Percentiles rank a stretch among this genome's conserved stretches.
Evolutionary conservation across 306 rosid genomes (phyloP).

Genomic region (barrel medic (Medicago truncatula)): DNA sequence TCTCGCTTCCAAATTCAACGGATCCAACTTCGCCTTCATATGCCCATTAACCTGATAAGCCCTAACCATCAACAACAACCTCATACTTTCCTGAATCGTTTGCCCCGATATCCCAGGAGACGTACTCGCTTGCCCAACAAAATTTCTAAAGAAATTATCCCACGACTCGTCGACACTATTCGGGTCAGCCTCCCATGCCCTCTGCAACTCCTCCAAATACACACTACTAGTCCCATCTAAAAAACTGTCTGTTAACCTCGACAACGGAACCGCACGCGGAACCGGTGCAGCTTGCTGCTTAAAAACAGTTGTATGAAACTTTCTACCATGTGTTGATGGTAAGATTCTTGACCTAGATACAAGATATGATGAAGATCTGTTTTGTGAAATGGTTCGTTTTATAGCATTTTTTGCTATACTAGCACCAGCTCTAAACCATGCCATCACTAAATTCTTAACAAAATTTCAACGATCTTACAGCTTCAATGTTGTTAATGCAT

Average conservation of each 20-base stretch:
- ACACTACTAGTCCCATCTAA: conserved; percentile 96
- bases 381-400: conserved; percentile 58
- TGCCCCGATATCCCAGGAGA: conserved; percentile 96
- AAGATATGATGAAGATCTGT: conserved; percentile 57
- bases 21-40: conserved; percentile 90
- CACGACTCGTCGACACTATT: conserved; percentile 93
- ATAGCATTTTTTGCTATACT: conserved; percentile 74
- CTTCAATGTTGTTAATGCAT: conserved; percentile 10
- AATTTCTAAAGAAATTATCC: conserved; percentile 96
- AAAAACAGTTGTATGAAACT: conserved; percentile 65
- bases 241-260: conserved; percentile 88
- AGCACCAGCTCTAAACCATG: conserved; percentile 89
- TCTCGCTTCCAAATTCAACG: conserved; percentile 72
- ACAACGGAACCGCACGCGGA: conserved; percentile 91
- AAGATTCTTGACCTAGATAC: conserved; percentile 60
- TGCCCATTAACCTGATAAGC: conserved; percentile 97
- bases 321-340: conserved; percentile 58
- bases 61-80: conserved; percentile 83
- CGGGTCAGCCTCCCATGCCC: conserved; percentile 99
- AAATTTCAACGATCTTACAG: not conserved
- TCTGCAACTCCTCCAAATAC: conserved; percentile 92
- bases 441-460: conserved; percentile 47
- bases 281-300: conserved; percentile 76
- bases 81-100: conserved; percentile 98
- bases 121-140: conserved; percentile 85